These are phyloP conservation scores for Dactylellina parvicollis DNA, from an alignment of 2,329 filamentous ascomycete species.

Conservation along the genomic window DNA sequence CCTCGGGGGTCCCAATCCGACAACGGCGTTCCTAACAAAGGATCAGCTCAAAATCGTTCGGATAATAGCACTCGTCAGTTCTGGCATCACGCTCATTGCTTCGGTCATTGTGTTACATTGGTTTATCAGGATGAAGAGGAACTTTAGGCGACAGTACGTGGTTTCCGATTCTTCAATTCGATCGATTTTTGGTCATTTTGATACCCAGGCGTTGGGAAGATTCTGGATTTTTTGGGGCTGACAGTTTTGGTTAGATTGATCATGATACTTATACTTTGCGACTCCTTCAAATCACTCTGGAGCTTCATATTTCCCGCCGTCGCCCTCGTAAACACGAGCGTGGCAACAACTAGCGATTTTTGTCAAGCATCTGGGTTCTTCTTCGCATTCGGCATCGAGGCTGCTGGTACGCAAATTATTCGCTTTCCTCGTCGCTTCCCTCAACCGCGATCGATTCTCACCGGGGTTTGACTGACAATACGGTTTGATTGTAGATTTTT, in stretches of 20 bases:
- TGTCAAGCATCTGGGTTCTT: constrained; percentile 77
- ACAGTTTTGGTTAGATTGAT: constrained; percentile 73
- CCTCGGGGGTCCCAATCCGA: constrained; percentile 45
- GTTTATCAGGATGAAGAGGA: constrained; percentile 77
- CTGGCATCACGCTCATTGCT: constrained; percentile 37
- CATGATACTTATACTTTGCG: constrained; percentile 76
- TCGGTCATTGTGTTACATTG: constrained; percentile 66
- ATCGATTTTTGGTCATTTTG: constrained; percentile 55
- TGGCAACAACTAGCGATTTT: constrained; percentile 67
- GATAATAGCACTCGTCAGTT: constrained; percentile 47
- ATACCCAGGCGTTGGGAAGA: too few relatives aligned
- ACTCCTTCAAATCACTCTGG: constrained; percentile 76
- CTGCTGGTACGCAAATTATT: constrained; percentile 68
- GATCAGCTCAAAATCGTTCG: constrained; percentile 43
- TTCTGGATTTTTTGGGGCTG: too few relatives aligned
- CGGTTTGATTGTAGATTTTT: constrained; percentile 66
- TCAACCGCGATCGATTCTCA: neutral
- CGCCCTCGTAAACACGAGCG: constrained; percentile 66
- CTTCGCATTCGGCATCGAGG: constrained; percentile 73
- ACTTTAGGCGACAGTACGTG: constrained; percentile 76
- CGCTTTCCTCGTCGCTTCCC: neutral
- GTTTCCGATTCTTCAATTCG: constrained; percentile 26
- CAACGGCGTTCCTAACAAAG: constrained; percentile 17
- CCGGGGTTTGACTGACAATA: constrained; percentile 23
- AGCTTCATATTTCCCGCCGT: constrained; percentile 73